Conservation (phyloP, 345 rosid genomes). For the Eucalyptus grandis region DNA sequence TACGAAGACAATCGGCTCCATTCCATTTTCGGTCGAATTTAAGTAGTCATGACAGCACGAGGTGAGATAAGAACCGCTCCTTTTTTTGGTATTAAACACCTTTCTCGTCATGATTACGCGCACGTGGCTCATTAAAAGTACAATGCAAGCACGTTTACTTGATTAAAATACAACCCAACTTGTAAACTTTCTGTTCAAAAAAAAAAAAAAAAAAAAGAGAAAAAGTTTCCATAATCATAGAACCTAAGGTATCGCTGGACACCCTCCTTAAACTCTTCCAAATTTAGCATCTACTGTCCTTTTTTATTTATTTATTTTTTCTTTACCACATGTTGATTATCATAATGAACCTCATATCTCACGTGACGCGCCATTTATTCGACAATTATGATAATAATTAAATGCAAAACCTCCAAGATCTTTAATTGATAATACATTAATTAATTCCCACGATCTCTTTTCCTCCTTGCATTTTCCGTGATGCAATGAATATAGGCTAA, state of each 20-base stretch:
- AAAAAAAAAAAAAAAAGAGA: background rate
- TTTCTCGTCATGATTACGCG: background rate
- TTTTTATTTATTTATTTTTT: background rate
- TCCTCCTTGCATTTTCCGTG: background rate
- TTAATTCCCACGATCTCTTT: background rate
- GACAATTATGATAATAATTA: background rate
- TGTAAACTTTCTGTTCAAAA: background rate
- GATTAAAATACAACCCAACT: background rate
- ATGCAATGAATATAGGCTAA: background rate
- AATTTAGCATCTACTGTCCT: background rate
- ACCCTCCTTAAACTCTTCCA: background rate
- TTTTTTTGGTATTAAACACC: background rate
- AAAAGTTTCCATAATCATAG: background rate
- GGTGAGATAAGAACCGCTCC: no score
- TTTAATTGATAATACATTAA: background rate
- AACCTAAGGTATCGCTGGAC: background rate
- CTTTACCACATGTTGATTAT: background rate
- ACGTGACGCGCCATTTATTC: background rate
- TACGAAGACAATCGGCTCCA: background rate
- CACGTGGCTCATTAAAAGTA: background rate
- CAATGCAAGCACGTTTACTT: background rate
- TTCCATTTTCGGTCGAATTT: background rate
- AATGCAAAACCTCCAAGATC: background rate
- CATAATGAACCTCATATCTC: background rate
- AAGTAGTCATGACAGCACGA: background rate